These are phyloP conservation scores for Penicillium ucsense DNA, from an alignment of 495 filamentous ascomycete species.

Conservation along the genomic window DNA sequence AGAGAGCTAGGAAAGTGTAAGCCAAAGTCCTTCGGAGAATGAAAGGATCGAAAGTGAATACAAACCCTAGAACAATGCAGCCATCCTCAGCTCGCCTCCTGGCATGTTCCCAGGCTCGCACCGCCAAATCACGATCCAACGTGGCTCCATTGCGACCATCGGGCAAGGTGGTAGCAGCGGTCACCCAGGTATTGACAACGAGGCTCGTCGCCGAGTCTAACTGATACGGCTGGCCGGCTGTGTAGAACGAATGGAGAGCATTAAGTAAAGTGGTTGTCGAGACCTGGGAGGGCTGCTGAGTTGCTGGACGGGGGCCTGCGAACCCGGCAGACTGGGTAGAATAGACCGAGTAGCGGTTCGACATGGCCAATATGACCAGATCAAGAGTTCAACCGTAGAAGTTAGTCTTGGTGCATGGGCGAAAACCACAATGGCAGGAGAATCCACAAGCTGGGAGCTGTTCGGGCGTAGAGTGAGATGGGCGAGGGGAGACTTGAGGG, in stretches of 20 bases:
- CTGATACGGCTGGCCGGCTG: conserved; percentile 66
- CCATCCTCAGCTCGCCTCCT: conserved; percentile 90
- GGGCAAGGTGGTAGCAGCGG: conserved; percentile 53
- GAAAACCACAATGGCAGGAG: not conserved
- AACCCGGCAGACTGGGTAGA: conserved; percentile 61
- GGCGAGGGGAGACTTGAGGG: not conserved
- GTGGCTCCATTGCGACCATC: conserved; percentile 65
- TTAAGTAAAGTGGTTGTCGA: conserved; percentile 90
- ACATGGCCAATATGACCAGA: conserved; percentile 38
- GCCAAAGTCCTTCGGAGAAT: conserved; percentile 4
- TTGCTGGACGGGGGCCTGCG: conserved; percentile 43
- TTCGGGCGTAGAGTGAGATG: conserved; percentile 1
- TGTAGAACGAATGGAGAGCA: conserved; percentile 80
- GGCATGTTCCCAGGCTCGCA: conserved; percentile 94
- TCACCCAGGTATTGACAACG: conserved; percentile 93
- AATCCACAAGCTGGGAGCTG: not conserved
- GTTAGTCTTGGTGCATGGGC: not conserved
- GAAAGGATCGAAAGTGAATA: not conserved
- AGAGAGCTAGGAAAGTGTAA: conserved; percentile 52
- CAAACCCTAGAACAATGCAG: conserved; percentile 80
- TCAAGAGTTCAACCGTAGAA: not conserved
- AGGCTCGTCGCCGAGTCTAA: conserved; percentile 88
- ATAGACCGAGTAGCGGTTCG: conserved; percentile 79
- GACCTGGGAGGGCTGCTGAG: conserved; percentile 65
- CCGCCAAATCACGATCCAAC: conserved; percentile 68